phyloP scores from a whole-genome alignment of 2,329 filamentous ascomycete genomes.

The Albophoma yamanashiensis region DNA sequence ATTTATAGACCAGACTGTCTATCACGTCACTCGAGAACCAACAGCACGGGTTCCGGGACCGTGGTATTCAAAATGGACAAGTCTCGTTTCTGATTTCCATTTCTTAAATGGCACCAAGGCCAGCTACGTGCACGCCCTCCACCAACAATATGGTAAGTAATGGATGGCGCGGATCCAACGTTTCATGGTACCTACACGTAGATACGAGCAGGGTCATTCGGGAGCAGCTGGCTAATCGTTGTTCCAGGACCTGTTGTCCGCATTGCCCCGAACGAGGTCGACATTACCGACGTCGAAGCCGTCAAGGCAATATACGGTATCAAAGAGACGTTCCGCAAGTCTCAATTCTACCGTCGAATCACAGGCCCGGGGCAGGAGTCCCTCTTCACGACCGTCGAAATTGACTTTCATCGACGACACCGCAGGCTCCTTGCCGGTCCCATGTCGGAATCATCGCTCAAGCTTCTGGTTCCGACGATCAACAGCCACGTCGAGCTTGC shows the following conservation, averaged over 20 bases:
- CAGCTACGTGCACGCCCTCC: conserved; percentile 11
- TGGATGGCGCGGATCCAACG: background rate
- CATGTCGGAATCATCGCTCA: conserved; percentile 25
- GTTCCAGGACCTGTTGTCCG: conserved; percentile 14
- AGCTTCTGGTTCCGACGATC: conserved; percentile 20
- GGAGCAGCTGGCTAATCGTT: background rate
- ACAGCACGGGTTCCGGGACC: conserved; percentile 12
- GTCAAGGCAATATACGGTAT: conserved; percentile 20
- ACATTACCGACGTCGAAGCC: conserved; percentile 10
- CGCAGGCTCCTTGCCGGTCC: conserved; percentile 30
- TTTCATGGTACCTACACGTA: no score
- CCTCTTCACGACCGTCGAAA: conserved; percentile 29
- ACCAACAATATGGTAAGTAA: conserved; percentile 11
- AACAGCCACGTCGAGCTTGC: conserved; percentile 24
- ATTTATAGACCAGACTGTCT: background rate
- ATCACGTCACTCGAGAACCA: conserved; percentile 1
- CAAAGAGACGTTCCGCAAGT: conserved; percentile 14
- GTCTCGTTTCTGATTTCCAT: conserved; percentile 7
- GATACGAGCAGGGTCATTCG: background rate
- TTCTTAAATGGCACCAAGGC: conserved; percentile 6
- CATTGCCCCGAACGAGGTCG: conserved; percentile 12
- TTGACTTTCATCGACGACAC: conserved; percentile 25
- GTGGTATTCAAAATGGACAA: conserved; percentile 13
- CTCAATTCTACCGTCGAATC: conserved; percentile 10
- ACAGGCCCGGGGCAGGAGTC: conserved; percentile 6